phyloP scores from a whole-genome alignment of 805 yeast species.

The Metschnikowia lochheadii region DNA sequence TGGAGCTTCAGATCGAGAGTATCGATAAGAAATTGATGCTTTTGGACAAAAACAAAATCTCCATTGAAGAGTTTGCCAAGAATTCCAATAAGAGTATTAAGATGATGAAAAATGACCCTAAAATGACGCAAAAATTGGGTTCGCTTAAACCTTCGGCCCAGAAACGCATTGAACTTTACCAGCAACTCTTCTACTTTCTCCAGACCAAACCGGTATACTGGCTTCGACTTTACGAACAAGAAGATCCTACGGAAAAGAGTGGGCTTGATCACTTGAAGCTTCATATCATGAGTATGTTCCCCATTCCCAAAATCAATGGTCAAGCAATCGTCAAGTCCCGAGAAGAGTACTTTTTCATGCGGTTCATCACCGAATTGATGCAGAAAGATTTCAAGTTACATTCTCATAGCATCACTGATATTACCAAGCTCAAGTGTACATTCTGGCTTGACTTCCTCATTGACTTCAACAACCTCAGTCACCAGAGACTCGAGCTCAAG shows the following conservation, averaged over 20 bases:
- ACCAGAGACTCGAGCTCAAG: conserved; percentile 46
- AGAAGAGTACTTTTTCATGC: conserved; percentile 66
- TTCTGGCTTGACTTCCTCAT: conserved; percentile 45
- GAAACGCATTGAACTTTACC: conserved; percentile 62
- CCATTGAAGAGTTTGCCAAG: conserved; percentile 65
- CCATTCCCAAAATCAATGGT: conserved; percentile 23
- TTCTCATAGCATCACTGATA: conserved; percentile 29
- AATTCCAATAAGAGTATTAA: conserved; percentile 37
- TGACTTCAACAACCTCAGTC: conserved; percentile 44
- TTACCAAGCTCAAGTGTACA: conserved; percentile 33
- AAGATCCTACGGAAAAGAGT: conserved; percentile 15
- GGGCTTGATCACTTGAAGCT: not conserved
- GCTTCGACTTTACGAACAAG: conserved; percentile 45
- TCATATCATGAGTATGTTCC: conserved; percentile 22
- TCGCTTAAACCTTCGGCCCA: conserved; percentile 38
- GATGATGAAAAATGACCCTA: conserved; percentile 24
- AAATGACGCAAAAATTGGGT: conserved; percentile 13
- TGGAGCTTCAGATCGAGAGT: conserved; percentile 72
- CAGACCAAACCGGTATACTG: conserved; percentile 82
- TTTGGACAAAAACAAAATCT: conserved; percentile 72
- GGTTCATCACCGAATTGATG: conserved; percentile 49
- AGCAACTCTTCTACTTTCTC: conserved; percentile 71
- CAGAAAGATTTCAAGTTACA: conserved; percentile 34
- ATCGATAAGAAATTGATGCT: conserved; percentile 75
- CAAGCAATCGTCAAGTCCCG: conserved; percentile 41